Conservation (phyloP, 2,329 filamentous ascomycete species). For the Fusarium poae region DNA sequence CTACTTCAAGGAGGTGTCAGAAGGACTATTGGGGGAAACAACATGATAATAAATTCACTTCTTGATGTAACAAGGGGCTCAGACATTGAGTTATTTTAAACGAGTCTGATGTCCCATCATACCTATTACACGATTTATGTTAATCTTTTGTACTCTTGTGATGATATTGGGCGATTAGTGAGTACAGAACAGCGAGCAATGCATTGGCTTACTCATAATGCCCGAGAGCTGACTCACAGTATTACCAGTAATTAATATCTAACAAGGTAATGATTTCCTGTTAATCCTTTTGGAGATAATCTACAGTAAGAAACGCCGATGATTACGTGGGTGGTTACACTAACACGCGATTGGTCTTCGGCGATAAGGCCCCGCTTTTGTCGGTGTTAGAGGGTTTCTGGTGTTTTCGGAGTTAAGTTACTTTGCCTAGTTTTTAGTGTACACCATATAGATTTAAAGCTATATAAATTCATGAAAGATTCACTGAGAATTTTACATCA, state of each 20-base stretch:
- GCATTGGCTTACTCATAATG: not conserved
- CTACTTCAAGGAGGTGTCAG: not conserved
- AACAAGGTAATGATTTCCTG: not conserved
- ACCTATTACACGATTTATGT: not conserved
- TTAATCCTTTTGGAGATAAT: not conserved
- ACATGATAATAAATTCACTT: not conserved
- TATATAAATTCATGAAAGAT: not conserved
- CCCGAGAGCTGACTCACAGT: too few relatives aligned
- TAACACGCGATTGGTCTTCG: constrained; percentile 19
- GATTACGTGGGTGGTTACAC: not conserved
- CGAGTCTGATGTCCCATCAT: fast-evolving
- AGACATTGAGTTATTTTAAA: not conserved
- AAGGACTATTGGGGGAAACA: not conserved
- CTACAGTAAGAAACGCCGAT: constrained; percentile 27
- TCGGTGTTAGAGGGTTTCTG: constrained; percentile 6
- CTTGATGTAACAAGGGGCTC: not conserved
- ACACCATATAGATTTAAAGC: fast-evolving
- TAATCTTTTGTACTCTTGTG: not conserved
- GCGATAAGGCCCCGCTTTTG: constrained; percentile 21
- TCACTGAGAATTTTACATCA: too few relatives aligned
- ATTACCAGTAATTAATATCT: too few relatives aligned
- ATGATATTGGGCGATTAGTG: too few relatives aligned
- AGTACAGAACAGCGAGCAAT: not conserved
- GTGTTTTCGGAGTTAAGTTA: constrained; percentile 24
- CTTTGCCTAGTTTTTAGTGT: too few relatives aligned